phyloP scores from a whole-genome alignment of 441 rosid genomes.

The Flueggea neowawraea region DNA sequence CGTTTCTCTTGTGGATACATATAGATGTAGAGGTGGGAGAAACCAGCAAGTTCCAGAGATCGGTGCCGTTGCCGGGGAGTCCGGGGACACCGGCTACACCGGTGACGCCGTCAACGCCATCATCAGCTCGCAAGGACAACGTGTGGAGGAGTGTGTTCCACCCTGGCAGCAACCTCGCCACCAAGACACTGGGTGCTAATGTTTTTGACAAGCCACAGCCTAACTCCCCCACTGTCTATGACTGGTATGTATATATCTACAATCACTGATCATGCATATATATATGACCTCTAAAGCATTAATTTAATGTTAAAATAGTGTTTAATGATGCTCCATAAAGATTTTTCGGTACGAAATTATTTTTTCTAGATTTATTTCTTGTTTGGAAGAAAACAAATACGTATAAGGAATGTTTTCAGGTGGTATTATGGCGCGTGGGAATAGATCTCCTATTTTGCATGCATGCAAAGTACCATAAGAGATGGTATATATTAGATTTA shows the following conservation, averaged over 20 bases:
- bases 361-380: not conserved
- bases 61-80: constrained; percentile 43
- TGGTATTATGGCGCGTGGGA: constrained; percentile 55
- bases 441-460: constrained; percentile 20
- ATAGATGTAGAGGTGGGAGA: constrained; percentile 25
- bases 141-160: constrained; percentile 98
- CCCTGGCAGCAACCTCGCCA: constrained; percentile 93
- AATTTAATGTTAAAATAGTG: too few relatives aligned
- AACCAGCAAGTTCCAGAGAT: constrained; percentile 39
- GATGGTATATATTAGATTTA: constrained; percentile 2
- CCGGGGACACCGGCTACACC: constrained; percentile 71
- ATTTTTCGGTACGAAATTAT: too few relatives aligned
- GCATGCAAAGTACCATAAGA: constrained; percentile 8
- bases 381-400: not conserved
- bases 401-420: not conserved
- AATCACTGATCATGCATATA: too few relatives aligned
- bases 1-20: not conserved
- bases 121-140: constrained; percentile 66
- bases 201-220: constrained; percentile 73
- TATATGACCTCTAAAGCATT: too few relatives aligned
- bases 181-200: constrained; percentile 58
- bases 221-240: constrained; percentile 89
- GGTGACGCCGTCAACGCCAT: constrained; percentile 58
- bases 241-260: constrained; percentile 48
- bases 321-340: too few relatives aligned